A percentile compares a stretch with the other conserved stretches of the same genome.
These are phyloP conservation scores for Coprinopsis marcescibilis DNA, from an alignment of 768 basidiomycete species.

Conservation along the genomic window DNA sequence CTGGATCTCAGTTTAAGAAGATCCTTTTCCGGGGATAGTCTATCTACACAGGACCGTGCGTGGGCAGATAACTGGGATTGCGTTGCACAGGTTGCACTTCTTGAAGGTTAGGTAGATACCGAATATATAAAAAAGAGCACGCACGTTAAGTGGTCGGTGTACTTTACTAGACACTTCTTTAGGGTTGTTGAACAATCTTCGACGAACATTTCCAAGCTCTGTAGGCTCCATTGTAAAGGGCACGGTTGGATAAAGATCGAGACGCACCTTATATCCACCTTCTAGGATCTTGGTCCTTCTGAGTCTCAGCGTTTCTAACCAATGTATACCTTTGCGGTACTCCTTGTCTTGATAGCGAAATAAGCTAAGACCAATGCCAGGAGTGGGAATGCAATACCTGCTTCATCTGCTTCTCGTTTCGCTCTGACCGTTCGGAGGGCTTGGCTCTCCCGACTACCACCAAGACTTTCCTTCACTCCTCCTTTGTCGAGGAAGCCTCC, in stretches of 20 bases:
- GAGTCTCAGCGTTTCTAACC: slow-evolving; percentile 86
- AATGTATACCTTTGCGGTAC: slow-evolving; percentile 84
- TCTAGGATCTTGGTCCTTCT: slow-evolving; percentile 78
- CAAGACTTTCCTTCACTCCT: slow-evolving; percentile 51
- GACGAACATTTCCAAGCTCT: slow-evolving; percentile 81
- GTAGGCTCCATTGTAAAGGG: neutral
- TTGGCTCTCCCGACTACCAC: slow-evolving; percentile 52
- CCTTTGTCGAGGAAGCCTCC: slow-evolving; percentile 74
- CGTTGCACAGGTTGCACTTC: slow-evolving; percentile 74
- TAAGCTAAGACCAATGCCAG: neutral
- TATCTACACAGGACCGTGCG: slow-evolving; percentile 52
- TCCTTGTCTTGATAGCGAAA: slow-evolving; percentile 62
- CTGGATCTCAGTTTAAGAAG: slow-evolving; percentile 46
- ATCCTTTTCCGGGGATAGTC: slow-evolving; percentile 70
- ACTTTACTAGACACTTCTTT: slow-evolving; percentile 61
- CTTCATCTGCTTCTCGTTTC: slow-evolving; percentile 89
- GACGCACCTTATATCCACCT: slow-evolving; percentile 68
- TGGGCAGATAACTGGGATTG: slow-evolving; percentile 70
- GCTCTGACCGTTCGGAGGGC: slow-evolving; percentile 74
- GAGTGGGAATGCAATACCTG: slow-evolving; percentile 43
- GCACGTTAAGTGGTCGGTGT: slow-evolving; percentile 77
- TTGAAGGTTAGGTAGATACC: slow-evolving; percentile 1
- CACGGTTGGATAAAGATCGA: neutral
- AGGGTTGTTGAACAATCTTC: slow-evolving; percentile 63
- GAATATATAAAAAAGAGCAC: slow-evolving; percentile 17